Base-by-base conservation (phyloP, 345 rosid species). In the Rhizophora apiculata region DNA sequence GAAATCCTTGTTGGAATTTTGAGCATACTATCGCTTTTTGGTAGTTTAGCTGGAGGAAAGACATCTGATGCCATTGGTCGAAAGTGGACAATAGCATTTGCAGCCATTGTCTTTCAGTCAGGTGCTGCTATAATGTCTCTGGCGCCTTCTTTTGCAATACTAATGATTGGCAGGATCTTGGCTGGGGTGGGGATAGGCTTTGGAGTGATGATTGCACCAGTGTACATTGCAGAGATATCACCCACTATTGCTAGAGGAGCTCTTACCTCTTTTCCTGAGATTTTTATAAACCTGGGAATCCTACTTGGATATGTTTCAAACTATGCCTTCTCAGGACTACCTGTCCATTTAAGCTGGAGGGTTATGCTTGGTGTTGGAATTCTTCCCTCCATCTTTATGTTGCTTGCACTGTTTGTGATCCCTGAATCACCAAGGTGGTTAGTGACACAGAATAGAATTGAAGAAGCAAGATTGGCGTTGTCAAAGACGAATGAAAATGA, bases 391-490 rank as follows among this genome's bases (percentile, higher is more conserved):
- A 10, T 76, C 27, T 70, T 76, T 31, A 70, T 76, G 62, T 65
- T 57, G 18, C 31, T 52, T 43, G 74, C 79, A 6, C 36, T 76
- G 9, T 70, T 60, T 61, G 69, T 76, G 16, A 76, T 76, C 21
- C 79, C 79, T 3, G 79, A 76, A 65, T 76, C 79, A 18, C 79
- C 79, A 5, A 64, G 79, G 26, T 76, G 74, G 79, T 56, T 76
- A 37, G 79, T 67, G 39, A 63, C 66, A 56, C 71, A 70, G 63
- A 70, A 70, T 58, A 71, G 79, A 37, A 30, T 70, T 21, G 71
- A 70, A 4, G 79, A 76, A 36, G 75, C 75, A 30, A 66, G 79
- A 67, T 13, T 31, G 8, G 75, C 71, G 2, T 39, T 76, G 68
- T 66, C 13, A 32, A 76, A 71, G 60, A 76, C 72, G 5, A 76